Evolutionary conservation across 106 monocot genomes (phyloP), one percentile per base, ranked within the genome.

Genomic region (Triglochin maritima): DNA sequence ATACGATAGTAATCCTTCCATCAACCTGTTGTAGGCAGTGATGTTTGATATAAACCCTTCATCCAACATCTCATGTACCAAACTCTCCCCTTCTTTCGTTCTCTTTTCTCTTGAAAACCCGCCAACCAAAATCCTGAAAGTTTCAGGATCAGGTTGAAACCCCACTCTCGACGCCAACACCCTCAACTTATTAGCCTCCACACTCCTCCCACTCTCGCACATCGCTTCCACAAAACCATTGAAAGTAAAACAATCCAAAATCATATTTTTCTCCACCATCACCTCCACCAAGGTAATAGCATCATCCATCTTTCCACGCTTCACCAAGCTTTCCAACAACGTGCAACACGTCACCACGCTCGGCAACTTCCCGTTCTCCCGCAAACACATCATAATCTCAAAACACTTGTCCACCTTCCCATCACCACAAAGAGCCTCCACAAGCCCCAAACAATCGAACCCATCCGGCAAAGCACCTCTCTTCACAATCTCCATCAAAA

Each of bases 11-110:
- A 95, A 74, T 46, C 75, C 69, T 65, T 79, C 72, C 85, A 83
- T 79, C 45, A 86, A 77, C 56, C 48, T 61, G 49, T 98, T 98
- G 68, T 98, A 91, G 63, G 71, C 79, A 15, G 81, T 77, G 65
- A 98, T 98, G 44, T 86, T 86, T 17, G 76, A 74, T 76, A 98
- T 73, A 58, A 84, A 82, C 12, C 78, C 91, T 10, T 46, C 70
- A 74, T 98, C 91, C 59, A 98, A 46, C 96, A 98, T 98, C 69
- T 85, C 88, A 72, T 98, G 80, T 60, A 98, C 77, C 46, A 98
- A 76, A 50, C 12, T 49, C 57, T 81, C 78, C 12, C 86, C 96
- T 59, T 98, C 88, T 17, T 72, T 82, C 16, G 13, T 82, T 64
- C 69, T 88, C 66, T 86, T 86, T 69, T 98, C 91, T 62, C 78